Base-by-base conservation (phyloP, 371 early-diverging fungal genomes). In the Rhizopus sp. region DNA sequence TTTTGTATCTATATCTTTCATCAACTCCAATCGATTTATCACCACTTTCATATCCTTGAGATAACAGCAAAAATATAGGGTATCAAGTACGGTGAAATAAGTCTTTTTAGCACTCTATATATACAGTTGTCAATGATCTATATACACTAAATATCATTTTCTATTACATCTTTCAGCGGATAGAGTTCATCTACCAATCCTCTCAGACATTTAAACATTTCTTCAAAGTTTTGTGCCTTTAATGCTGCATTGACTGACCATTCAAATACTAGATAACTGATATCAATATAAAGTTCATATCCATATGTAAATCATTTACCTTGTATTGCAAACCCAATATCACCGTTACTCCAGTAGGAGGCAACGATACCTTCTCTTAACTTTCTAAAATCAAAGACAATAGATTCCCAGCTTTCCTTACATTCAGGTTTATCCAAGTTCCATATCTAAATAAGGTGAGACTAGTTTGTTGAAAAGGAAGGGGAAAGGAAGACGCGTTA, bases 311-410 rank as follows among this genome's bases (percentile, higher is more conserved):
- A 16, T 1, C 8, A 12, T 15, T 9, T 47, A 64, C 69, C 69
- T 57, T 59, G 16, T 5, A 44, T 59, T 9, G 62, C 48, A 47
- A 69, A 69, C 0, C 16, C 23, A 37, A 51, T 41, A 10, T 69
- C 39, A 6, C 57, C 49, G 10, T 53, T 8, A 34, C 55, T 62
- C 59, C 60, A 59, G n/a, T 59, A 9, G 23, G 60, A 53, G 1
- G 66, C 56, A 53, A 50, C 62, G 5, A 65, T 37, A 23, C 60
- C 69, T 53, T 69, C 69, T 29, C 69, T 59, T 15, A 69, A 53
- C 35, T 62, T 65, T 39, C 69, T 51, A 5, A 62, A 47, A 1
- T 50, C 39, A 47, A 29, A 30, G 0, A 69, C 66, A 9, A 62
- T 4, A 4, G 56, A 7, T 2, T 54, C 53, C 69, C 69, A 69